These are phyloP conservation scores for Cetradonia linearis DNA, from an alignment of 495 filamentous ascomycete genomes.

Conservation along the genomic window DNA sequence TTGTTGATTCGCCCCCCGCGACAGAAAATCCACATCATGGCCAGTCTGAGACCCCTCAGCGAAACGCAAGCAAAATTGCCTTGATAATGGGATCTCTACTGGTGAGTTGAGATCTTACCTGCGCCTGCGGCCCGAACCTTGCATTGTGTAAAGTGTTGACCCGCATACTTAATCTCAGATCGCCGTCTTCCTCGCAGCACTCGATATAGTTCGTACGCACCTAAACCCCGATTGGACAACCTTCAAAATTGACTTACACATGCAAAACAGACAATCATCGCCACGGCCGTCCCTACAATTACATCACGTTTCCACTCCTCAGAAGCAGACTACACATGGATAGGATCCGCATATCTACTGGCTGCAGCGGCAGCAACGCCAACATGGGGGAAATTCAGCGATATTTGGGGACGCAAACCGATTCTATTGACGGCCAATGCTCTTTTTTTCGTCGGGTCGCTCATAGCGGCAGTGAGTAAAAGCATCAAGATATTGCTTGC, in stretches of 20 bases:
- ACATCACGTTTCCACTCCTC: constrained; percentile 49
- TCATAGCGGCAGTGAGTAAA: constrained; percentile 57
- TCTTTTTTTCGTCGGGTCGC: constrained; percentile 65
- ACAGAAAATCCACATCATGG: constrained; percentile 5
- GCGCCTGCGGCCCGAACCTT: background rate
- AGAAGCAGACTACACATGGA: constrained; percentile 65
- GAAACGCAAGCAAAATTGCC: constrained; percentile 40
- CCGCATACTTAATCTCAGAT: constrained; percentile 28
- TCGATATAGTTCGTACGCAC: constrained; percentile 38
- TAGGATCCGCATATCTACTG: constrained; percentile 60
- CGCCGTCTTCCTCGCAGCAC: constrained; percentile 43
- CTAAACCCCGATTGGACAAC: background rate
- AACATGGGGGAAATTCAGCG: constrained; percentile 72
- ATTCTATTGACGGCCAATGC: constrained; percentile 62
- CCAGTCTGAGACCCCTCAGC: constrained; percentile 31
- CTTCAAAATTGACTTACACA: constrained; percentile 9
- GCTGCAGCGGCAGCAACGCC: constrained; percentile 59
- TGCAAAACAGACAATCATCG: constrained; percentile 38
- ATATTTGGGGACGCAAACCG: constrained; percentile 79
- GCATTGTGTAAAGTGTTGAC: constrained; percentile 9
- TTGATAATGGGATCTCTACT: constrained; percentile 44
- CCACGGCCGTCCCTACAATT: constrained; percentile 53
- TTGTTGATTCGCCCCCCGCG: constrained; percentile 3
- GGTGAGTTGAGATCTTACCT: constrained; percentile 27
- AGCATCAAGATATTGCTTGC: constrained; percentile 67